A percentile compares a stretch with the other conserved stretches of the same genome.
phyloP scores from a whole-genome alignment of 495 filamentous ascomycete species.

The Xylaria intraflava region DNA sequence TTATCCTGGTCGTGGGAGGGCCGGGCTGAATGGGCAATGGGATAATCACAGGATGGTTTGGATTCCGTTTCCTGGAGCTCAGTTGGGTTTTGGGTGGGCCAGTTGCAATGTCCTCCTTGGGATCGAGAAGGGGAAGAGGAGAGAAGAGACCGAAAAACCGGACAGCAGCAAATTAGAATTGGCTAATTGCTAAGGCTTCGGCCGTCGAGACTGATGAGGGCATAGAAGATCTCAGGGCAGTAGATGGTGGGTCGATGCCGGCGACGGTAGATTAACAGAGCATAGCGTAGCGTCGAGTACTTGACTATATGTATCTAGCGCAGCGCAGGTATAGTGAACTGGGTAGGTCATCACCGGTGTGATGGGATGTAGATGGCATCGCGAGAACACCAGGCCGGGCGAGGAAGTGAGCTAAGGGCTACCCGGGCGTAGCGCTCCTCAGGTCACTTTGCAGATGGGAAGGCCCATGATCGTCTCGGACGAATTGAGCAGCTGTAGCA shows the following conservation, averaged over 20 bases:
- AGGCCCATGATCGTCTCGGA: not conserved
- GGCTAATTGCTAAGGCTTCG: slow-evolving; percentile 3
- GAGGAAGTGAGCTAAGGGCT: slow-evolving; percentile 1
- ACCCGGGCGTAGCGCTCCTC: too few relatives aligned
- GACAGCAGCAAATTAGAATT: not conserved
- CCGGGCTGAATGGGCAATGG: slow-evolving; percentile 7
- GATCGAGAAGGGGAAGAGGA: not conserved
- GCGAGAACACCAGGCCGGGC: not conserved
- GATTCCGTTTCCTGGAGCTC: not conserved
- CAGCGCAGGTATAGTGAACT: too few relatives aligned
- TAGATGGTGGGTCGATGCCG: slow-evolving; percentile 9
- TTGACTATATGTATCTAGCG: not conserved
- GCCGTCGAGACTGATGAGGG: slow-evolving; percentile 5
- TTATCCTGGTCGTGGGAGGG: slow-evolving; percentile 8
- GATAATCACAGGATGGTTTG: slow-evolving; percentile 1
- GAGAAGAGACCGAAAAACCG: not conserved
- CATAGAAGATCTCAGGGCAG: slow-evolving; percentile 3
- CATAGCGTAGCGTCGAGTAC: not conserved
- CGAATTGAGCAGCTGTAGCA: slow-evolving; percentile 1
- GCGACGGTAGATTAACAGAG: slow-evolving; percentile 9
- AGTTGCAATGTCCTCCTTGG: not conserved
- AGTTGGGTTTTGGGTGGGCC: too few relatives aligned
- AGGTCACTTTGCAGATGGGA: not conserved
- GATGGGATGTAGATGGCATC: slow-evolving; percentile 3
- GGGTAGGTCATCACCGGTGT: too few relatives aligned